phyloP scores from a whole-genome alignment of 306 rosid genomes.

The Morella rubra region DNA sequence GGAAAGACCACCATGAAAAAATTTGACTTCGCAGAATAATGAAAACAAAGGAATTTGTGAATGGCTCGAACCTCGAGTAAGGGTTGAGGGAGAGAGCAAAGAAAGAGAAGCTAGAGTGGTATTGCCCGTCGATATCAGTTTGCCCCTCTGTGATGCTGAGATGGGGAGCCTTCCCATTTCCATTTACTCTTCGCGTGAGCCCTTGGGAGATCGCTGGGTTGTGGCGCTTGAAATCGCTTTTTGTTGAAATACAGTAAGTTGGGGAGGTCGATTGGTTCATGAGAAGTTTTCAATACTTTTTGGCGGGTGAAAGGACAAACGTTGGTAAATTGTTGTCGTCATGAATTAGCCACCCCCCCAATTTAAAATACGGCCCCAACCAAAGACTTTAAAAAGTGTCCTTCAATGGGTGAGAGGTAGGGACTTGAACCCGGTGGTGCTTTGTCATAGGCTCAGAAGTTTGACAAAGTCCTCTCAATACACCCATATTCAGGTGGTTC shows the following conservation, averaged over 20 bases:
- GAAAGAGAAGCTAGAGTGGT: slow-evolving; percentile 57
- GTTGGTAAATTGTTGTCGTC: too few relatives aligned
- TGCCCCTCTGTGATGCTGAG: slow-evolving; percentile 73
- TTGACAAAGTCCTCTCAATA: too few relatives aligned
- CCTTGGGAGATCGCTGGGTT: neutral
- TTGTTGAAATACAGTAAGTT: neutral
- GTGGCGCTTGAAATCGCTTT: neutral
- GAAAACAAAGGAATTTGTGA: neutral
- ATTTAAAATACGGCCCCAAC: too few relatives aligned
- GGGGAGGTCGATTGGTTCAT: neutral
- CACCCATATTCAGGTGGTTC: too few relatives aligned
- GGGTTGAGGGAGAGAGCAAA: slow-evolving; percentile 46
- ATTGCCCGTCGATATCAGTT: slow-evolving; percentile 75
- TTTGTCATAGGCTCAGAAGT: too few relatives aligned
- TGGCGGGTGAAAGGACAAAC: too few relatives aligned
- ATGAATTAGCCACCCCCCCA: too few relatives aligned
- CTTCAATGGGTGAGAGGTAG: too few relatives aligned
- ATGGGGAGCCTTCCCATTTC: slow-evolving; percentile 85
- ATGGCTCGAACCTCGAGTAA: slow-evolving; percentile 59
- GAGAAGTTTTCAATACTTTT: too few relatives aligned
- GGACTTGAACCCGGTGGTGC: too few relatives aligned
- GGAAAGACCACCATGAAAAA: neutral
- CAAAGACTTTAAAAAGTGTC: too few relatives aligned
- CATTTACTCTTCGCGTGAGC: slow-evolving; percentile 28
- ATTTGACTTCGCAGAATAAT: neutral